Evolutionary conservation across 345 rosid species (phyloP).

Genomic region (Litchi chinensis): DNA sequence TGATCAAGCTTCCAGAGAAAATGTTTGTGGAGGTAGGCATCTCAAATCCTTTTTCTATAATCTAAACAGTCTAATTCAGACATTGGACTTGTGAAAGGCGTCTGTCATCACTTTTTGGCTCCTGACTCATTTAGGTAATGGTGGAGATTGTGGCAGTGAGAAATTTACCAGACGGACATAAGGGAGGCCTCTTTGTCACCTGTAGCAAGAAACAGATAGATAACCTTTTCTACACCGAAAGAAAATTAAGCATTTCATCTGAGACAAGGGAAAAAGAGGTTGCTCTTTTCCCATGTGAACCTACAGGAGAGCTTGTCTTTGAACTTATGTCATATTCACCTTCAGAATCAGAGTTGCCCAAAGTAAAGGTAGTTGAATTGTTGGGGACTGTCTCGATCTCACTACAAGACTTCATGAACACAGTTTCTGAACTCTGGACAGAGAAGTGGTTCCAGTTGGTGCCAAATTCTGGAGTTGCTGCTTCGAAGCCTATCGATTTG

Average conservation of each 20-base stretch:
- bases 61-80: neutral
- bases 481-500: slow-evolving; percentile 19
- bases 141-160: slow-evolving; percentile 25
- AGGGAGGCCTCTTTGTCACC: slow-evolving; percentile 15
- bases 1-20: slow-evolving; percentile 14
- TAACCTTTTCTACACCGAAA: slow-evolving; percentile 12
- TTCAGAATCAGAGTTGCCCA: neutral
- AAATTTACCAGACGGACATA: slow-evolving; percentile 7
- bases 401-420: slow-evolving; percentile 25
- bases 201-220: slow-evolving; percentile 26
- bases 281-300: slow-evolving; percentile 29
- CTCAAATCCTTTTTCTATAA: neutral
- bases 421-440: slow-evolving; percentile 22
- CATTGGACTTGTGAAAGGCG: neutral
- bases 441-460: slow-evolving; percentile 38
- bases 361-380: neutral
- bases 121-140: slow-evolving; percentile 16
- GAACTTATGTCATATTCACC: slow-evolving; percentile 17
- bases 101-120: neutral
- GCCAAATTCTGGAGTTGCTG: slow-evolving; percentile 10
- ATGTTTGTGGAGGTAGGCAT: slow-evolving; percentile 21
- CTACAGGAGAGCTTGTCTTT: slow-evolving; percentile 31
- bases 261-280: slow-evolving; percentile 21
- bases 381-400: slow-evolving; percentile 31
- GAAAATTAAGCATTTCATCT: slow-evolving; percentile 26